These are phyloP conservation scores for Trapa bicornis DNA, from an alignment of 345 rosid genomes.

Conservation along the genomic window DNA sequence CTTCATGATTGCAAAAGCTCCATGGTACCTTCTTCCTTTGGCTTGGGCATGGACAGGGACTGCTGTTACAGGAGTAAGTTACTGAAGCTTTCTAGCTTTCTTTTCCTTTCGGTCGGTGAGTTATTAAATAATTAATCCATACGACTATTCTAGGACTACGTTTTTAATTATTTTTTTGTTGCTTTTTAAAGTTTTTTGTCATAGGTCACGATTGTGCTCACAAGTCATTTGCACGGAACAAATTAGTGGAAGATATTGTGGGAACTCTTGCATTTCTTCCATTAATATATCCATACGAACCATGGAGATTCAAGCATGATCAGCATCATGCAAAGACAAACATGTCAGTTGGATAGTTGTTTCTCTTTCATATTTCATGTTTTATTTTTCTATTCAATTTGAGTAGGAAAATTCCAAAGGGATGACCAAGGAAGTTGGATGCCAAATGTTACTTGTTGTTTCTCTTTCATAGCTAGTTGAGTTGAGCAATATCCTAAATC, in stretches of 20 bases:
- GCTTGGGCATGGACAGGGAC: conserved; percentile 99
- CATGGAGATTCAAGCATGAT: conserved; percentile 95
- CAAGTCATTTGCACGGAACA: conserved; percentile 82
- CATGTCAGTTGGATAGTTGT: conserved; percentile 34
- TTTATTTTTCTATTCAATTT: neutral
- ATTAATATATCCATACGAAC: conserved; percentile 82
- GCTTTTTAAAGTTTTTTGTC: conserved; percentile 64
- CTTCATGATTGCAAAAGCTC: conserved; percentile 70
- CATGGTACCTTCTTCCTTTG: conserved; percentile 88
- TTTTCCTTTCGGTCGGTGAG: neutral
- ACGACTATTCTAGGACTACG: conserved; percentile 4
- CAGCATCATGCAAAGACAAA: conserved; percentile 94
- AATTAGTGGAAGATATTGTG: conserved; percentile 78
- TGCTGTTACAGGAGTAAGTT: conserved; percentile 72
- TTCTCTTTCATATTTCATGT: neutral
- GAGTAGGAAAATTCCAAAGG: neutral
- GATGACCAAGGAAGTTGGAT: neutral
- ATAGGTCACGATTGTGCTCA: conserved; percentile 99
- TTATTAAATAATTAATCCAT: neutral
- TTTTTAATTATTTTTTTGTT: conserved; percentile 7
- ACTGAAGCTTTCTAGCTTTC: neutral
- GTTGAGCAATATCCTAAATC: neutral
- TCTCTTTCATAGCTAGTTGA: neutral
- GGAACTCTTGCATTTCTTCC: conserved; percentile 91
- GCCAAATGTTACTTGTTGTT: neutral